phyloP scores from a whole-genome alignment of 208 protist genomes.

The Endotrypanum monterogeii region DNA sequence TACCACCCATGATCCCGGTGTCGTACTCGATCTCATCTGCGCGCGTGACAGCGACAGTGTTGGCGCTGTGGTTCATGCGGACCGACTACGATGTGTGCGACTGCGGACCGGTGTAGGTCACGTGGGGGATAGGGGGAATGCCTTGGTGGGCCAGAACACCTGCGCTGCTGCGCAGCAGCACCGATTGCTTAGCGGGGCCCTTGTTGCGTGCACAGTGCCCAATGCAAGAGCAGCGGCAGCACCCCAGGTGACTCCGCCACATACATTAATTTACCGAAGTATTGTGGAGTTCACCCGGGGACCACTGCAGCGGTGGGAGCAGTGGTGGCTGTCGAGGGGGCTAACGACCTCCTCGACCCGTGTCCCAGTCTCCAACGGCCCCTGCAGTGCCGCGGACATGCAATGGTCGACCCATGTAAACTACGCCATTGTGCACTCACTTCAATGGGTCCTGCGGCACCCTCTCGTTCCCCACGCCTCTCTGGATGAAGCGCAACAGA shows the following conservation, averaged over 20 bases:
- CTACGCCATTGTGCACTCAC: conserved; percentile 19
- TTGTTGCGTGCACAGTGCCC: not conserved
- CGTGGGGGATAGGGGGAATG: not conserved
- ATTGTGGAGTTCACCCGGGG: conserved; percentile 18
- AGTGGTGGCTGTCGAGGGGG: conserved; percentile 1
- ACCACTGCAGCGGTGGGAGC: conserved; percentile 25
- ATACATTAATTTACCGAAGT: conserved; percentile 13
- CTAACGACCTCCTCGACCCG: not conserved
- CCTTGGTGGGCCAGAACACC: not conserved
- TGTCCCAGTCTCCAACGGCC: not conserved
- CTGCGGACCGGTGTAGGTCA: not conserved
- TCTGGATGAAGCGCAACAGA: not conserved
- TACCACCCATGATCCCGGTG: conserved; percentile 11
- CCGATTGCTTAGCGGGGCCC: not conserved
- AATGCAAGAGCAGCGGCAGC: not conserved
- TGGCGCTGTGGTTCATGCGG: not conserved
- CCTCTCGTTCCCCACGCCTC: not conserved
- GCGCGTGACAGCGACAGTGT: conserved; percentile 1
- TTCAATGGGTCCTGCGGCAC: conserved; percentile 23
- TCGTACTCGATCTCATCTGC: conserved; percentile 20
- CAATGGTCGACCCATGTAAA: conserved; percentile 25
- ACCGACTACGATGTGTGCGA: not conserved
- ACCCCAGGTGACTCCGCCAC: not conserved
- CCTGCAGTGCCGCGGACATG: not conserved
- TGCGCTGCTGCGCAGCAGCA: not conserved